phyloP scores from a whole-genome alignment of 2,329 filamentous ascomycete species.

The Curvularia spicifera region DNA sequence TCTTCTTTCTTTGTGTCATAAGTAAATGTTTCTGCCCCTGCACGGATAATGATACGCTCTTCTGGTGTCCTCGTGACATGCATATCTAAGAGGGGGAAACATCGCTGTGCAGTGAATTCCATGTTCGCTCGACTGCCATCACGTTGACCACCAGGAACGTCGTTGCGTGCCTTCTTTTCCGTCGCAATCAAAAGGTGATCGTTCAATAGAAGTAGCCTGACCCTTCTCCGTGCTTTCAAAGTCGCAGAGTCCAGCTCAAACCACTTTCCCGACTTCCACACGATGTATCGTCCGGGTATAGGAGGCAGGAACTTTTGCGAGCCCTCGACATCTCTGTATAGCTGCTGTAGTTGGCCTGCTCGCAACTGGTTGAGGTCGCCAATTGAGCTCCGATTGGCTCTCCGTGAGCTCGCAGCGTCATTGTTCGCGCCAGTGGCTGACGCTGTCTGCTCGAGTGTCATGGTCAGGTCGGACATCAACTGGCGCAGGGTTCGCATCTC shows the following conservation, averaged over 20 bases:
- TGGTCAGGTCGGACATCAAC: conserved; percentile 87
- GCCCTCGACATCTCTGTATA: conserved; percentile 97
- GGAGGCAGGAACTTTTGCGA: conserved; percentile 97
- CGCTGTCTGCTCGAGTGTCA: conserved; percentile 55
- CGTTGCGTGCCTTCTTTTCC: conserved; percentile 89
- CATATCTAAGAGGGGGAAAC: conserved; percentile 91
- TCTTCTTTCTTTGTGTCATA: conserved; percentile 88
- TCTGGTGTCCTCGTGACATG: conserved; percentile 81
- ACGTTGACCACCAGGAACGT: conserved; percentile 61
- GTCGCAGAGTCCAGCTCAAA: conserved; percentile 97
- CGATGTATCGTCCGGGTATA: conserved; percentile 86
- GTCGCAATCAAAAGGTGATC: conserved; percentile 92
- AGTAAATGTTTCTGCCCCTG: conserved; percentile 89
- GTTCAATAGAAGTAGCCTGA: conserved; percentile 91
- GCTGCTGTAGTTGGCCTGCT: conserved; percentile 72
- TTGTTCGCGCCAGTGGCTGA: conserved; percentile 49
- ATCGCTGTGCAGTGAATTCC: conserved; percentile 90
- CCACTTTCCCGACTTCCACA: conserved; percentile 92
- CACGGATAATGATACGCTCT: conserved; percentile 79
- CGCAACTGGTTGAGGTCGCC: conserved; percentile 73
- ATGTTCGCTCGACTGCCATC: conserved; percentile 49
- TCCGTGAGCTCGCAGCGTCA: conserved; percentile 53
- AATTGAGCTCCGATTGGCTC: conserved; percentile 84
- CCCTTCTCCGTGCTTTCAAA: conserved; percentile 87
- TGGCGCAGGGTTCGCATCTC: conserved; percentile 92